Conservation (phyloP, 2,329 filamentous ascomycete species). For the Nannizzia gypsea region DNA sequence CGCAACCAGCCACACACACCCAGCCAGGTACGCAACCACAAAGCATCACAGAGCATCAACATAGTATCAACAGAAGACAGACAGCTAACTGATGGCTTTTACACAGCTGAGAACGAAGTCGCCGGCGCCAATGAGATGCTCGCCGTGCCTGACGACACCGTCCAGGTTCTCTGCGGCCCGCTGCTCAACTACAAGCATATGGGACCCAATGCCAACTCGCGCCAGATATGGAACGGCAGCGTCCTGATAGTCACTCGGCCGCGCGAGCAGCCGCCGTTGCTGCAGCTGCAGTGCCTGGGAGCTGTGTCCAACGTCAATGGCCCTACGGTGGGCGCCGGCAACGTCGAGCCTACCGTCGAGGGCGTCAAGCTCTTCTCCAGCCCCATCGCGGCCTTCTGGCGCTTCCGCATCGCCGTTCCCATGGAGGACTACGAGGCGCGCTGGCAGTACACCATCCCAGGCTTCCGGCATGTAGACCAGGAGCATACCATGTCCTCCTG, state of each 20-base stretch:
- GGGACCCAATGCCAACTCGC: constrained; percentile 23
- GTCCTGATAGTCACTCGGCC: constrained; percentile 71
- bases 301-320: constrained; percentile 17
- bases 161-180: constrained; percentile 37
- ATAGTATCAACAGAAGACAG: not conserved
- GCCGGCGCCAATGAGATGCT: not conserved
- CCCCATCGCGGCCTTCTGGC: constrained; percentile 47
- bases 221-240: constrained; percentile 62
- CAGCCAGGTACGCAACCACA: not conserved
- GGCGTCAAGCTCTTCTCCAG: constrained; percentile 51
- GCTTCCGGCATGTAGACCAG: constrained; percentile 49
- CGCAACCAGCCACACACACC: not conserved
- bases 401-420: constrained; percentile 48
- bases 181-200: constrained; percentile 39
- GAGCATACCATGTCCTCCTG: constrained; percentile 43
- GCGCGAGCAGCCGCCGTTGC: constrained; percentile 49
- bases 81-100: not conserved
- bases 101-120: not conserved
- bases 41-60: too few species aligned
- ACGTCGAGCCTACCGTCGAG: constrained; percentile 23
- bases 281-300: constrained; percentile 37
- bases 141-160: not conserved
- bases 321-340: constrained; percentile 12
- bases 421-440: constrained; percentile 60
- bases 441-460: constrained; percentile 67